Conservation (phyloP, 495 filamentous ascomycete species). For the Cudoniella acicularis region DNA sequence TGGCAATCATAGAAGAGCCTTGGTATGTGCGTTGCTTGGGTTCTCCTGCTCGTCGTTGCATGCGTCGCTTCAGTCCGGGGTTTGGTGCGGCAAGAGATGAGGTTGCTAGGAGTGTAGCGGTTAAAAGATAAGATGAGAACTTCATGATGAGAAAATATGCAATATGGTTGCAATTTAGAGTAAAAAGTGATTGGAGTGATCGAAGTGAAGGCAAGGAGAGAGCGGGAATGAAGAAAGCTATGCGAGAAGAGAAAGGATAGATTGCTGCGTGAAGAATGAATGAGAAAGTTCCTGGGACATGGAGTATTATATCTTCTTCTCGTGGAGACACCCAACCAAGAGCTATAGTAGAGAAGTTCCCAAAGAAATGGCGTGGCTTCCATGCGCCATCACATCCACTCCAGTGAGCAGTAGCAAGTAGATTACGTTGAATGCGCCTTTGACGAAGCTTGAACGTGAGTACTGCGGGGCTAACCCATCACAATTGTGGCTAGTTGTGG, state of each 20-base stretch:
- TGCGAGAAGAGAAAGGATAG: too few relatives aligned
- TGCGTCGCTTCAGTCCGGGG: not conserved
- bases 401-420: too few relatives aligned
- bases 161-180: not conserved
- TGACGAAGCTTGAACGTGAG: not conserved
- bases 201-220: not conserved
- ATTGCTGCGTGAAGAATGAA: too few relatives aligned
- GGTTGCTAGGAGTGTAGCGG: not conserved
- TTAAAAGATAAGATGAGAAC: not conserved
- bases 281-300: too few relatives aligned
- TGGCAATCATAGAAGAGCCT: not conserved
- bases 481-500: not conserved
- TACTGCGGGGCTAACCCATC: not conserved
- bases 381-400: too few relatives aligned
- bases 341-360: too few relatives aligned
- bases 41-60: not conserved
- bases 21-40: not conserved
- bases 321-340: too few relatives aligned
- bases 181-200: not conserved
- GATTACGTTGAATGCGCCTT: not conserved
- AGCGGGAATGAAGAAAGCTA: not conserved
- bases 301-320: too few relatives aligned
- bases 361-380: too few relatives aligned
- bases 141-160: not conserved
- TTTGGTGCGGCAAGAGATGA: not conserved